phyloP scores from a whole-genome alignment of 164 flowering plant species.

The Tetracentron sinense region DNA sequence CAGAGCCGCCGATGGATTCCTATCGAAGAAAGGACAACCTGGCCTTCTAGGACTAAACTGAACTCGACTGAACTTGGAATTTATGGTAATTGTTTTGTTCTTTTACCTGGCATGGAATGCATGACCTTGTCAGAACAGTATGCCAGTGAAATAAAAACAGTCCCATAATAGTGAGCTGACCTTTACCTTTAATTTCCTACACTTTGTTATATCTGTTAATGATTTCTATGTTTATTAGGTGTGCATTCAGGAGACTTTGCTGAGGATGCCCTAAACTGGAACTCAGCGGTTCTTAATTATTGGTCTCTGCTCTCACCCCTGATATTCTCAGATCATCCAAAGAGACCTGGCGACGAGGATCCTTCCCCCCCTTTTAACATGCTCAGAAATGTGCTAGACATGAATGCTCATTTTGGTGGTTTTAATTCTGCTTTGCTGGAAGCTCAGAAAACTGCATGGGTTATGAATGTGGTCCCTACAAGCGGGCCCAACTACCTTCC shows the following conservation, averaged over 20 bases:
- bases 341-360: constrained; percentile 99
- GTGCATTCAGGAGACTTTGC: constrained; percentile 59
- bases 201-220: background rate
- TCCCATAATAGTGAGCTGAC: background rate
- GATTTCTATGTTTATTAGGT: constrained; percentile 35
- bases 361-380: constrained; percentile 96
- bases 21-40: constrained; percentile 53
- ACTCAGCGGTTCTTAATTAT: constrained; percentile 53
- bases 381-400: constrained; percentile 94
- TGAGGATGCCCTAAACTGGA: constrained; percentile 66
- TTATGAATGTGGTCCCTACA: constrained; percentile 95
- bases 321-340: constrained; percentile 97
- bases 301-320: constrained; percentile 97
- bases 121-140: background rate
- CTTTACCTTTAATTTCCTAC: background rate
- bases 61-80: constrained; percentile 58
- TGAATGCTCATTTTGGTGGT: constrained; percentile 95
- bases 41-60: constrained; percentile 77
- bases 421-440: constrained; percentile 81
- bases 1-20: constrained; percentile 85
- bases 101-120: background rate
- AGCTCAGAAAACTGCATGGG: constrained; percentile 84
- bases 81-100: constrained; percentile 44
- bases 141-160: background rate
- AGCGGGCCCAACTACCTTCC: constrained; percentile 74